Evolutionary conservation across 495 filamentous ascomycete genomes (phyloP).

Genomic region (Viridothelium virens): DNA sequence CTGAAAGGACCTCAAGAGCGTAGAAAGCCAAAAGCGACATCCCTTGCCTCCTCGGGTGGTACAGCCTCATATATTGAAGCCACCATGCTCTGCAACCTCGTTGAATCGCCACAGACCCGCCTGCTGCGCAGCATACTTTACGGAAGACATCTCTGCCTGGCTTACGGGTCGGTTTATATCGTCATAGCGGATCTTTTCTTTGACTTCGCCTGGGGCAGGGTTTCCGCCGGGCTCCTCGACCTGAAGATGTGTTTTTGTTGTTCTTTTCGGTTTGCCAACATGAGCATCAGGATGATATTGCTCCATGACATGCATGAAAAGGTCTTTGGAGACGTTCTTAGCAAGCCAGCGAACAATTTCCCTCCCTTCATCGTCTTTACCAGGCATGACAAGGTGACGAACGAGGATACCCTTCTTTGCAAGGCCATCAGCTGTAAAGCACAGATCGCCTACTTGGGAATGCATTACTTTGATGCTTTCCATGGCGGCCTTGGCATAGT

Average conservation of each 20-base stretch:
- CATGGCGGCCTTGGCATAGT: constrained; percentile 57
- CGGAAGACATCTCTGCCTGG: constrained; percentile 52
- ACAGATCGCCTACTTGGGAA: constrained; percentile 65
- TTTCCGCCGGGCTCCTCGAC: constrained; percentile 25
- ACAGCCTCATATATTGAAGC: constrained; percentile 54
- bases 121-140: constrained; percentile 54
- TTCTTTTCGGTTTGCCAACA: constrained; percentile 57
- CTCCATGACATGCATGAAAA: constrained; percentile 55
- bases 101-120: constrained; percentile 70
- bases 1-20: background rate
- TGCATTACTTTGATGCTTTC: constrained; percentile 71
- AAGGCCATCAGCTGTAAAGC: constrained; percentile 67
- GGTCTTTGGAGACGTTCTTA: constrained; percentile 55
- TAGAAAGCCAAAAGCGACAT: background rate
- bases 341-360: constrained; percentile 66
- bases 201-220: constrained; percentile 18
- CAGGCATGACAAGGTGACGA: constrained; percentile 72
- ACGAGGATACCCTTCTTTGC: constrained; percentile 65
- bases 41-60: background rate
- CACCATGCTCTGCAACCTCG: constrained; percentile 59
- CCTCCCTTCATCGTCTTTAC: constrained; percentile 56
- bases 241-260: constrained; percentile 20
- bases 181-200: constrained; percentile 53
- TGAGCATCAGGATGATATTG: constrained; percentile 70
- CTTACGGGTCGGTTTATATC: constrained; percentile 67